Evolutionary conservation across 306 rosid genomes (phyloP).

Genomic region (Fragaria vesca): DNA sequence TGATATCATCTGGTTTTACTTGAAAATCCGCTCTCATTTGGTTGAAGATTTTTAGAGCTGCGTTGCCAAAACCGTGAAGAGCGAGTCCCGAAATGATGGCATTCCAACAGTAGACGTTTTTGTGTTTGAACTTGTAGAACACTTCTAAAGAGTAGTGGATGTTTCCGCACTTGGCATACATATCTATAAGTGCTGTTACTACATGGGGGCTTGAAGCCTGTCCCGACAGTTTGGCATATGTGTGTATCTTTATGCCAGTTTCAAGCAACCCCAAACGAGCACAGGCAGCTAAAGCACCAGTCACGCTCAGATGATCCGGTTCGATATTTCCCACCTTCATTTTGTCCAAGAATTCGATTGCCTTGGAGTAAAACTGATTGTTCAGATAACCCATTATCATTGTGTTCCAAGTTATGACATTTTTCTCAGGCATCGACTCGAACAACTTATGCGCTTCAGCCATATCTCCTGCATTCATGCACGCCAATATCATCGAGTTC

Average conservation of each 20-base stretch:
- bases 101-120: constrained; percentile 34
- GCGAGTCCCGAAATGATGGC: constrained; percentile 34
- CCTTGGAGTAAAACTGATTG: constrained; percentile 20
- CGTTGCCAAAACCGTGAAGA: constrained; percentile 22
- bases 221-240: constrained; percentile 4
- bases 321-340: constrained; percentile 23
- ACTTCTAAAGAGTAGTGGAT: constrained; percentile 22
- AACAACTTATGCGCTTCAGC: constrained; percentile 23
- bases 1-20: constrained; percentile 33
- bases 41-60: constrained; percentile 25
- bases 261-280: constrained; percentile 28
- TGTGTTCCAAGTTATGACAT: constrained; percentile 38
- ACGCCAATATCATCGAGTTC: constrained; percentile 36
- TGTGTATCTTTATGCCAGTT: constrained; percentile 24
- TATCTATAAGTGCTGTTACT: constrained; percentile 29
- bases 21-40: constrained; percentile 15
- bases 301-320: constrained; percentile 29
- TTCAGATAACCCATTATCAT: constrained; percentile 22
- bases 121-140: constrained; percentile 22
- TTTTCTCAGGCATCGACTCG: constrained; percentile 14
- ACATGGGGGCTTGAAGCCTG: constrained; percentile 28
- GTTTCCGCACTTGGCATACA: constrained; percentile 42
- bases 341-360: constrained; percentile 14
- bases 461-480: constrained; percentile 21
- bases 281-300: constrained; percentile 31